These are phyloP conservation scores for Helenozyma rhizophorensis DNA, from an alignment of 805 yeast genomes.

Conservation along the genomic window DNA sequence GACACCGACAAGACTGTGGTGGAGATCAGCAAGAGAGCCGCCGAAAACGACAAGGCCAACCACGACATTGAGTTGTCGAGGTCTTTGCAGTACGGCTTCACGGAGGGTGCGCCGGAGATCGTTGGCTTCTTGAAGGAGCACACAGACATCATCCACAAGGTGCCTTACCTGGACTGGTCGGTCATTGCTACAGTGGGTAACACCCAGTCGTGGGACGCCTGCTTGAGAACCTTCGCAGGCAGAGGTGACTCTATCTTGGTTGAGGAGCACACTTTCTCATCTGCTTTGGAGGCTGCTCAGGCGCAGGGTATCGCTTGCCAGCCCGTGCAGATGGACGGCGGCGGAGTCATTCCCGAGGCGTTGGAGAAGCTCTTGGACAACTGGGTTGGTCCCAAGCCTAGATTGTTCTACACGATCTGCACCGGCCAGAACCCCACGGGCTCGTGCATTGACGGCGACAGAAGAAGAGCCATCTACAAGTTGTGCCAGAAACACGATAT, in stretches of 20 bases:
- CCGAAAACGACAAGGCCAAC: conserved; percentile 15
- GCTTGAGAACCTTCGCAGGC: conserved; percentile 69
- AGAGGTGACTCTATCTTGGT: conserved; percentile 80
- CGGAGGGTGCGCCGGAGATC: conserved; percentile 77
- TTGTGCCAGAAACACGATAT: conserved; percentile 84
- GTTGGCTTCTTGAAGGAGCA: conserved; percentile 70
- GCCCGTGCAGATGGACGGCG: conserved; percentile 74
- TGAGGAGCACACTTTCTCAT: conserved; percentile 79
- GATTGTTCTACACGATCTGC: conserved; percentile 81
- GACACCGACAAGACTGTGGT: conserved; percentile 37
- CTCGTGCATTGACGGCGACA: conserved; percentile 67
- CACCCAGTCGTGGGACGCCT: conserved; percentile 86
- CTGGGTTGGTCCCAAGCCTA: conserved; percentile 80
- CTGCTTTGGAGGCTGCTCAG: conserved; percentile 76
- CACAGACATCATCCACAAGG: conserved; percentile 48
- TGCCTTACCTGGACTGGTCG: conserved; percentile 63
- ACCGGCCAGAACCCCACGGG: conserved; percentile 99
- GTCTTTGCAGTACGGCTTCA: conserved; percentile 88
- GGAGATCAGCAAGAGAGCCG: conserved; percentile 35
- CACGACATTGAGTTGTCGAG: conserved; percentile 69
- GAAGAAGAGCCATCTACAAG: conserved; percentile 73
- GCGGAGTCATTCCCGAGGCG: conserved; percentile 73
- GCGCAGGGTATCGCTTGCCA: conserved; percentile 66
- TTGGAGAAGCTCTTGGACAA: conserved; percentile 56
- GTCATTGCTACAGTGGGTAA: conserved; percentile 71